Percentiles rank a stretch among this genome's conserved stretches.
Evolutionary conservation across 2,329 filamentous ascomycete genomes (phyloP).

Genomic region (Blumeriella jaapii): DNA sequence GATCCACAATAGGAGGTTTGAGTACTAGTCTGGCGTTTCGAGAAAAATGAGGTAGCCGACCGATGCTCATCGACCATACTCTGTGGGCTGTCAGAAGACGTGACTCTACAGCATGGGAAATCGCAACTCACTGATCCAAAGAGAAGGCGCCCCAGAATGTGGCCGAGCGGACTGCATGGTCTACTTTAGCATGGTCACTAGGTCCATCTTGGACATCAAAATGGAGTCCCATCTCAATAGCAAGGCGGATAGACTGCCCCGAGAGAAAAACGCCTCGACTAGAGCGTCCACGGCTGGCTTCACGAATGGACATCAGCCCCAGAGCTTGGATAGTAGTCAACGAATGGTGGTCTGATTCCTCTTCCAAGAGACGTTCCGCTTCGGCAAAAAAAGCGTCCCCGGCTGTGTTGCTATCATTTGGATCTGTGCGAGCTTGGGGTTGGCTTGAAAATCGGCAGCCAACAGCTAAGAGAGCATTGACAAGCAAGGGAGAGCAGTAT

Average conservation of each 20-base stretch:
- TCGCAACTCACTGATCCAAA: conserved; percentile 48
- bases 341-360: conserved; percentile 41
- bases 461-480: conserved; percentile 32
- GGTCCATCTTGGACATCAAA: conserved; percentile 11
- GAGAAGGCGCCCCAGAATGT: conserved; percentile 38
- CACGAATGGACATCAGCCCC: conserved; percentile 64
- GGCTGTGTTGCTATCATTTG: conserved; percentile 49
- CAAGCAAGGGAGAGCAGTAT: conserved; percentile 32
- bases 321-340: conserved; percentile 65
- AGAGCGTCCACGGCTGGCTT: conserved; percentile 61
- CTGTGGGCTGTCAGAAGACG: conserved; percentile 38
- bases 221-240: conserved; percentile 36
- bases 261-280: conserved; percentile 64
- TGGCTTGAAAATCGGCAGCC: conserved; percentile 59
- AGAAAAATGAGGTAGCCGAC: conserved; percentile 48
- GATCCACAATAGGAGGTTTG: conserved; percentile 47
- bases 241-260: conserved; percentile 60
- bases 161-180: conserved; percentile 37
- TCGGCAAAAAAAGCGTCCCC: conserved; percentile 69
- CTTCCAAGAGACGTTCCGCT: conserved; percentile 45
- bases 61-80: conserved; percentile 54
- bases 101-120: conserved; percentile 40
- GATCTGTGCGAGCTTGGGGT: conserved; percentile 49
- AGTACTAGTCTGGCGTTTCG: conserved; percentile 43
- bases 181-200: conserved; percentile 34